Evolutionary conservation across 345 rosid species (phyloP).

Genomic region (Kernera saxatilis): DNA sequence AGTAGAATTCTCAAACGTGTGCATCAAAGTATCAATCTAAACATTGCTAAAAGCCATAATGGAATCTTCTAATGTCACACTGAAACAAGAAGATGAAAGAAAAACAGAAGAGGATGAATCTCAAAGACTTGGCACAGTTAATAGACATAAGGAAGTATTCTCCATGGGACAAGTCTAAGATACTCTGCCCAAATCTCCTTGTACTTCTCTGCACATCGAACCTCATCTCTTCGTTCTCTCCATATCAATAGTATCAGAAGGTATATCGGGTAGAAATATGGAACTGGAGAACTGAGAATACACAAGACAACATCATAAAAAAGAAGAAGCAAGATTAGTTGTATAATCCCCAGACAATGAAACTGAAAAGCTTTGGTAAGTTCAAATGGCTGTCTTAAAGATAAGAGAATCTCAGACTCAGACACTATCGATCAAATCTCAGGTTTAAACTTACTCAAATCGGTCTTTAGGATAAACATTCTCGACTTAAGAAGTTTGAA

Average conservation of each 20-base stretch:
- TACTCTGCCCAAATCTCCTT: conserved; percentile 82
- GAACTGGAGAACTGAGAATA: conserved; percentile 61
- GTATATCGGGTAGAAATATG: conserved; percentile 82
- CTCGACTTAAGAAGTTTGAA: not conserved
- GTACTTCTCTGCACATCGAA: conserved; percentile 85
- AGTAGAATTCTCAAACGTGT: too few species aligned
- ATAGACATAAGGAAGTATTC: conserved; percentile 81
- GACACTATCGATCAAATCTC: not conserved
- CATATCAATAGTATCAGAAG: conserved; percentile 80
- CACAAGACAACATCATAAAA: not conserved
- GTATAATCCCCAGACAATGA: not conserved
- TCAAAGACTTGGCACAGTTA: conserved; percentile 26
- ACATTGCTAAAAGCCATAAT: not conserved
- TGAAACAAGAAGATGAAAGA: conserved; percentile 4
- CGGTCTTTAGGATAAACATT: not conserved
- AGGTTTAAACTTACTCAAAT: not conserved
- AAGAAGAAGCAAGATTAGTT: not conserved
- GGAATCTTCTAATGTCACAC: conserved; percentile 1
- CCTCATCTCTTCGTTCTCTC: conserved; percentile 89
- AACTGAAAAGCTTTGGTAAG: not conserved
- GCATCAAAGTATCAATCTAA: too few species aligned
- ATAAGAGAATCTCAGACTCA: not conserved
- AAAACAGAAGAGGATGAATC: not conserved
- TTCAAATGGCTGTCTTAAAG: not conserved
- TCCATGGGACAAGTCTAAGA: conserved; percentile 72